Evolutionary conservation across 2,329 filamentous ascomycete genomes (phyloP).

Genomic region (Salinomyces thailandicus): DNA sequence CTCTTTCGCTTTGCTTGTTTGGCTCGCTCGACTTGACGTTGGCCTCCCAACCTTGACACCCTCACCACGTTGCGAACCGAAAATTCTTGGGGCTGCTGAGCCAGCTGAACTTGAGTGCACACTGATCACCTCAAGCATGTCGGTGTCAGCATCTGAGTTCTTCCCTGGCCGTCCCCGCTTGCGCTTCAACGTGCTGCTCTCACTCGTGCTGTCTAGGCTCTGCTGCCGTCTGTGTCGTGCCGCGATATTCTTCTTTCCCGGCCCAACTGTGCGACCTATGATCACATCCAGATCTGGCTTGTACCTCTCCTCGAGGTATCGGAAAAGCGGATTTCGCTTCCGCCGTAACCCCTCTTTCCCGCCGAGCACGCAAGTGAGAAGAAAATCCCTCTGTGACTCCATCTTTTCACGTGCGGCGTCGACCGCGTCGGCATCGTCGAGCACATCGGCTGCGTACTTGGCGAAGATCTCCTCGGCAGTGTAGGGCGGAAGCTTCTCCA

Average conservation of each 20-base stretch:
- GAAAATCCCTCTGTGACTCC: conserved; percentile 29
- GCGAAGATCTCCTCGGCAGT: conserved; percentile 31
- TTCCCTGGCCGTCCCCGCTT: conserved; percentile 12
- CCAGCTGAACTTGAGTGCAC: conserved; percentile 12
- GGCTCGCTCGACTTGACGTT: no score
- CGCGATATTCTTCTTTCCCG: conserved; percentile 5
- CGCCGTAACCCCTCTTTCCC: conserved; percentile 36
- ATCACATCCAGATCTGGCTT: conserved; percentile 17
- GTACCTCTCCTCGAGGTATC: conserved; percentile 30
- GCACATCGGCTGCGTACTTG: conserved; percentile 21
- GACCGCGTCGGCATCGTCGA: conserved; percentile 18
- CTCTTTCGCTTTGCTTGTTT: no score
- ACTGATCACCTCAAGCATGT: conserved; percentile 14
- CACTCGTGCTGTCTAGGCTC: conserved; percentile 12
- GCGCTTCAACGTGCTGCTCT: conserved; percentile 15
- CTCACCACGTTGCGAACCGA: neutral
- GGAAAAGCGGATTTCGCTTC: conserved; percentile 33
- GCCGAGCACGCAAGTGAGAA: conserved; percentile 36
- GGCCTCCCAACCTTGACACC: no score
- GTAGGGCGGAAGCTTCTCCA: conserved; percentile 18
- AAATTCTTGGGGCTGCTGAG: neutral
- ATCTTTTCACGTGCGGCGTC: conserved; percentile 16
- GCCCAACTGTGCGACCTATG: conserved; percentile 8
- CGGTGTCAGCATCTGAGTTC: no score
- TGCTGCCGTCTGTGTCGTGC: conserved; percentile 5